Conservation (phyloP, 2,329 filamentous ascomycete species). For the Xylaria sp. region DNA sequence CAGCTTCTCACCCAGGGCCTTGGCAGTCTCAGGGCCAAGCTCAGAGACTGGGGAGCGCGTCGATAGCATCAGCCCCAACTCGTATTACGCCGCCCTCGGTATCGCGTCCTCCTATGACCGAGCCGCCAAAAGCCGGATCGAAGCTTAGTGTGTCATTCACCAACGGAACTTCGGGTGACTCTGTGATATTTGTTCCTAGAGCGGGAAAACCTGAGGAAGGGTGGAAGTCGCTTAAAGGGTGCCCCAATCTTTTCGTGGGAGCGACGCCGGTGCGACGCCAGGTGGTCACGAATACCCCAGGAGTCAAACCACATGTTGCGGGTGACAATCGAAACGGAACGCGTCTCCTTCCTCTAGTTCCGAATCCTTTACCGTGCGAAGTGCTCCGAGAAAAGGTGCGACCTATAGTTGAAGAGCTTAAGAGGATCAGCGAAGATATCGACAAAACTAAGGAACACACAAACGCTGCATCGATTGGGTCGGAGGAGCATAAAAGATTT, state of each 20-base stretch:
- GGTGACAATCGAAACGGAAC: conserved; percentile 34
- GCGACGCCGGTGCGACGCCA: conserved; percentile 24
- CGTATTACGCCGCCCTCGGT: conserved; percentile 22
- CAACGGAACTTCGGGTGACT: not conserved
- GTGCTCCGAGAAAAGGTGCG: conserved; percentile 31
- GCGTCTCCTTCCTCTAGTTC: conserved; percentile 22
- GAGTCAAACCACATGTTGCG: conserved; percentile 34
- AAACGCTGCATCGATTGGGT: conserved; percentile 11
- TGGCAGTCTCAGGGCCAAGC: conserved; percentile 25
- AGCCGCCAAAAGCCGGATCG: not conserved
- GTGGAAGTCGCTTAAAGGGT: conserved; percentile 30
- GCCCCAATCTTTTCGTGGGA: conserved; percentile 32
- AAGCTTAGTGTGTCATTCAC: conserved; percentile 2
- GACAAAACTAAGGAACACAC: conserved; percentile 13
- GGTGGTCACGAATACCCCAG: conserved; percentile 20
- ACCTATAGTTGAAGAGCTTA: conserved; percentile 28
- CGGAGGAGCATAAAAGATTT: conserved; percentile 22
- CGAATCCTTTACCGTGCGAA: conserved; percentile 31
- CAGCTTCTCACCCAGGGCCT: conserved; percentile 11
- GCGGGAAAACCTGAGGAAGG: conserved; percentile 7
- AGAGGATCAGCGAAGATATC: conserved; percentile 22
- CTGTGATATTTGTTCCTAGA: conserved; percentile 1
- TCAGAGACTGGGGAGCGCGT: conserved; percentile 20
- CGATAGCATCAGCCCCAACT: conserved; percentile 7
- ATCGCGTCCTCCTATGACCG: conserved; percentile 18